phyloP scores from a whole-genome alignment of 345 rosid species.

The Chamaenerion angustifolium region DNA sequence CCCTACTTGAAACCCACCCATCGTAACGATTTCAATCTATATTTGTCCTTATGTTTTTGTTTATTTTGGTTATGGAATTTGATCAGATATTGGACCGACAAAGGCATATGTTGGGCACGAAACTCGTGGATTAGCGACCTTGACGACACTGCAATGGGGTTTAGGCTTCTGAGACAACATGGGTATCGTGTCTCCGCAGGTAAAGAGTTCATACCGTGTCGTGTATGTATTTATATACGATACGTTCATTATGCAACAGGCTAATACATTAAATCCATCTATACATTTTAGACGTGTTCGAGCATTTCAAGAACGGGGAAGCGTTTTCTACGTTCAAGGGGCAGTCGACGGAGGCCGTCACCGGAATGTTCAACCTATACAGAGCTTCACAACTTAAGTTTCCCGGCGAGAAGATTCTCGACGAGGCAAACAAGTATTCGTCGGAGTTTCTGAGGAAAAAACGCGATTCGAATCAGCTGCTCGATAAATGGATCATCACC shows the following conservation, averaged over 20 bases:
- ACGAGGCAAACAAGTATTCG: slow-evolving; percentile 45
- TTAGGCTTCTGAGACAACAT: slow-evolving; percentile 56
- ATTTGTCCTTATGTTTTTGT: too few species aligned
- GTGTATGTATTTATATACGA: too few species aligned
- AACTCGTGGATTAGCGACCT: slow-evolving; percentile 61
- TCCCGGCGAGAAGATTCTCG: slow-evolving; percentile 60
- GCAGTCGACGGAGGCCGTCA: slow-evolving; percentile 82
- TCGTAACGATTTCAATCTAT: too few species aligned
- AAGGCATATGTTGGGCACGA: slow-evolving; percentile 94
- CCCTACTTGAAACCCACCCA: too few species aligned
- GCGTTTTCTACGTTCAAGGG: slow-evolving; percentile 67
- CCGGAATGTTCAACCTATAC: slow-evolving; percentile 74
- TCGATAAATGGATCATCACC: slow-evolving; percentile 89
- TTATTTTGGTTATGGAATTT: neutral
- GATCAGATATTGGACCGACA: slow-evolving; percentile 62
- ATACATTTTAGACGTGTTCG: slow-evolving; percentile 44
- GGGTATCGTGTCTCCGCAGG: slow-evolving; percentile 75
- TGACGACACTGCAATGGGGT: slow-evolving; percentile 96
- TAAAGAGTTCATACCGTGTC: slow-evolving; percentile 7
- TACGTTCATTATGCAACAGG: too few species aligned
- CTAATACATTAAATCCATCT: too few species aligned
- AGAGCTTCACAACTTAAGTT: slow-evolving; percentile 71
- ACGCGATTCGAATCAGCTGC: slow-evolving; percentile 35
- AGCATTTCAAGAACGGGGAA: slow-evolving; percentile 49
- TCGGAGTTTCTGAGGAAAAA: slow-evolving; percentile 33